These are phyloP conservation scores for Crassisporium funariophilum DNA, from an alignment of 768 basidiomycete genomes.

Conservation along the genomic window DNA sequence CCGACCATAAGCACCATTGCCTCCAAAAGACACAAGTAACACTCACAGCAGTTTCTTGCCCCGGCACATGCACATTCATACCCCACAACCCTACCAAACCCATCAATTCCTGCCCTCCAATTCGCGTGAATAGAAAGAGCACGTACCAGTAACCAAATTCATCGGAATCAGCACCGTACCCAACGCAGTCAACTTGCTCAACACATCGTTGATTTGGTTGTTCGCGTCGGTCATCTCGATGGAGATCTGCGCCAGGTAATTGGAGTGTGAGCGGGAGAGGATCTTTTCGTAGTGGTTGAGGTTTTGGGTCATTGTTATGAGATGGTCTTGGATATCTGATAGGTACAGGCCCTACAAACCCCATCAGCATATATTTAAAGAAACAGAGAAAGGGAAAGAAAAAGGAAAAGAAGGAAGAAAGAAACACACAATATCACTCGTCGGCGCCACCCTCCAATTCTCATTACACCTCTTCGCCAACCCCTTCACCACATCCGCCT, in stretches of 20 bases:
- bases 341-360: constrained; percentile 80
- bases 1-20: background rate
- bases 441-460: constrained; percentile 98
- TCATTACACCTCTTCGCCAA: constrained; percentile 98
- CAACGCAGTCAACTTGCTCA: constrained; percentile 94
- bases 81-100: too few relatives aligned
- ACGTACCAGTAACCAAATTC: constrained; percentile 90
- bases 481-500: constrained; percentile 99
- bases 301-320: constrained; percentile 99
- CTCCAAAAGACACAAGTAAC: constrained; percentile 1
- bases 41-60: too few relatives aligned
- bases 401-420: background rate
- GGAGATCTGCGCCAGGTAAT: constrained; percentile 98
- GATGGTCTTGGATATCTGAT: constrained; percentile 97
- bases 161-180: constrained; percentile 97
- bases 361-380: too few relatives aligned
- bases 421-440: constrained; percentile 84
- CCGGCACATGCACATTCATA: too few relatives aligned
- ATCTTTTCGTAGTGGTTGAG: constrained; percentile 99
- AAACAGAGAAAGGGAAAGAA: constrained; percentile 2
- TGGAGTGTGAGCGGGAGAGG: constrained; percentile 96
- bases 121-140: too few relatives aligned
- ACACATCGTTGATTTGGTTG: constrained; percentile 99
- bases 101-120: too few relatives aligned
- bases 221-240: constrained; percentile 99